Evolutionary conservation across 2,329 filamentous ascomycete genomes (phyloP), one percentile per base, ranked within the genome.

Genomic region (Magnaporthiopsis incrustans): DNA sequence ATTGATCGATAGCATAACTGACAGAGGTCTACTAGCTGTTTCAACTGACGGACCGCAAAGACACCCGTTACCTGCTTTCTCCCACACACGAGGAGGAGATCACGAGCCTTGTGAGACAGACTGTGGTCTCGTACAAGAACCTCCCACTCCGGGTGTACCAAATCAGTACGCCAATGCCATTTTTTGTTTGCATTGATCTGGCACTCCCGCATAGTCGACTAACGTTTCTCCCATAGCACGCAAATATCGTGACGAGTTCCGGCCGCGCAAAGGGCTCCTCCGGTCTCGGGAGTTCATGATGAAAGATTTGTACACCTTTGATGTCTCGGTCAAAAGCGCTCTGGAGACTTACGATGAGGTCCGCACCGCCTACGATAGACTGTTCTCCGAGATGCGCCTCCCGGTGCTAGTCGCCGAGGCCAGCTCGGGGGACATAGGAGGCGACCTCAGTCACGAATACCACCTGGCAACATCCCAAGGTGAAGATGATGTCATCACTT

Each of bases 241-340:
- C 60, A 99, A 99, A 75, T 99, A 98, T 72, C 87, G 95, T 61
- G 95, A 99, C 77, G 95, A 99, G 76, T 84, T 89, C 64, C 85
- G 95, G 32, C 95, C 95, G 26, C 85, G 95, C 38, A 91, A 96
- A 70, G 95, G 95, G 15, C 81, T 99, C 2, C 80, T 99, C 11
- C 87, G 95, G 12, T 90, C 91, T 0, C 87, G 92, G 66, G 95
- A 99, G 72, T 99, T 99, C 71, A 78, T 92, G 69, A 99, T 99
- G 95, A 99, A 99, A 76, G 95, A 99, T 74, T 83, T 99, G 1
- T 99, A 99, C 74, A 97, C 93, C 0, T 99, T 99, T 72, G 95
- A 99, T 72, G 78, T 82, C 50, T 88, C 82, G 4, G 73, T 81
- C 0, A 77, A 84, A 32, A 78, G 84, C n/a, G 94, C 94, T 1